Base-by-base conservation (phyloP, 768 basidiomycete species). In the Mycena belliarum region DNA sequence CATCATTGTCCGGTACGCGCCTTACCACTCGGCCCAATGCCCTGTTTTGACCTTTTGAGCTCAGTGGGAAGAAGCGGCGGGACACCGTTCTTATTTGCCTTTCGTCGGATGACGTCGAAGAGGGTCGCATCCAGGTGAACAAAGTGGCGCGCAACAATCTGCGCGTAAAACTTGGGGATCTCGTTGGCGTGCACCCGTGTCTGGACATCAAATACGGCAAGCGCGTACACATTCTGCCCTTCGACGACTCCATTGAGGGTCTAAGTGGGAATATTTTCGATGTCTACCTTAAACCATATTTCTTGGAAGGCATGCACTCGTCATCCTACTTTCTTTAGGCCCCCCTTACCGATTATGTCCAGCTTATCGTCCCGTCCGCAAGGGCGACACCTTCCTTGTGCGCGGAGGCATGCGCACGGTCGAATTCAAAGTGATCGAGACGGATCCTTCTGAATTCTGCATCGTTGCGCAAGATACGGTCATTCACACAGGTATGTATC, bases 61-160 rank as follows among this genome's bases (percentile, higher is more conserved):
- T 35, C 21, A 95, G 95, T 59, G 96, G 97, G 45, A 98, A 98
- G 84, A 95, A 97, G 80, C 88, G 97, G 69, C 88, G 90, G 67
- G 95, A 98, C 67, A 98, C 96, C 9, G 97, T 99, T 41, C 87
- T 99, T 60, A 98, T 98, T 72, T 97, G 95, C 69, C 75, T 99
- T 69, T 91, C 89, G 69, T 91, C 91, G 38, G 97, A 98, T 68
- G 93, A 96, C 60, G 93, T 98, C 60, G 97, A 98, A 66, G 97
- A 98, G 75, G 96, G 97, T 56, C 92, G 93, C 71, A 95, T 99
- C 62, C 95, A 97, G 68, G 79, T 99, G 76, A 99, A 99, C 87
- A 98, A 98, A 75, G 97, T 99, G 33, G 97, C 97, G n/a, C 93
- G 97, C 56, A 96, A 98, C 79, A 98, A 99, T 76, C 76, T 98